Conservation (phyloP, 192 early-diverging fungal genomes). For the Coemansia sp. region DNA sequence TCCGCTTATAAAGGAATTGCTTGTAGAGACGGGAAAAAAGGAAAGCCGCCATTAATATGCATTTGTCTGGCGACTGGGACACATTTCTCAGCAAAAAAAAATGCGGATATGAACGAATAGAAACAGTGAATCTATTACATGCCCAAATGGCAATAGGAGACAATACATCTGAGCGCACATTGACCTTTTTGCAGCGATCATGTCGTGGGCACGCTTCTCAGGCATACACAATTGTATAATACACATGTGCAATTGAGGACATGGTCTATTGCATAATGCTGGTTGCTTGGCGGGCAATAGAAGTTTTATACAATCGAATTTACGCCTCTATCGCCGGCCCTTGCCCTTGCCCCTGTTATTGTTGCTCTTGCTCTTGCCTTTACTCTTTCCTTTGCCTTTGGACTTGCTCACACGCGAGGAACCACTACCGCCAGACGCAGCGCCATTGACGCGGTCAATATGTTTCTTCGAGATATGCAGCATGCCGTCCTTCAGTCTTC, state of each 20-base stretch:
- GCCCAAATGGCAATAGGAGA: neutral
- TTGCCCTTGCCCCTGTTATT: conserved; percentile 5
- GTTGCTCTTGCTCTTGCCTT: conserved; percentile 4
- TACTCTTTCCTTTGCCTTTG: conserved; percentile 10
- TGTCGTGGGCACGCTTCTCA: conserved; percentile 1
- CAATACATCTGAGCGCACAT: conserved; percentile 11
- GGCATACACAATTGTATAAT: conserved; percentile 9
- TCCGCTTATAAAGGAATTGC: neutral
- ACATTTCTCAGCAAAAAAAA: neutral
- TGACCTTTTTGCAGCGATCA: conserved; percentile 6
- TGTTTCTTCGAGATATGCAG: conserved; percentile 43
- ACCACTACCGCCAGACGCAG: neutral
- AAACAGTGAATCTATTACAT: neutral
- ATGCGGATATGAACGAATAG: neutral
- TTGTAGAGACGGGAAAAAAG: neutral
- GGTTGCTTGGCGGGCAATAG: neutral
- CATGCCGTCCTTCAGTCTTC: conserved; percentile 43
- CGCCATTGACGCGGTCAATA: conserved; percentile 40
- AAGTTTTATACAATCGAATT: neutral
- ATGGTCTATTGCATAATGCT: conserved; percentile 1
- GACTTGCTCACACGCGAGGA: conserved; percentile 16
- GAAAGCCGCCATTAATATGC: neutral
- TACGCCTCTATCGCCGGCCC: conserved; percentile 7
- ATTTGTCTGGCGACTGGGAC: neutral
- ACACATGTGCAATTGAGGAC: neutral